These are phyloP conservation scores for Gossypium ekmanianum DNA, from an alignment of 345 rosid species.

Conservation along the genomic window DNA sequence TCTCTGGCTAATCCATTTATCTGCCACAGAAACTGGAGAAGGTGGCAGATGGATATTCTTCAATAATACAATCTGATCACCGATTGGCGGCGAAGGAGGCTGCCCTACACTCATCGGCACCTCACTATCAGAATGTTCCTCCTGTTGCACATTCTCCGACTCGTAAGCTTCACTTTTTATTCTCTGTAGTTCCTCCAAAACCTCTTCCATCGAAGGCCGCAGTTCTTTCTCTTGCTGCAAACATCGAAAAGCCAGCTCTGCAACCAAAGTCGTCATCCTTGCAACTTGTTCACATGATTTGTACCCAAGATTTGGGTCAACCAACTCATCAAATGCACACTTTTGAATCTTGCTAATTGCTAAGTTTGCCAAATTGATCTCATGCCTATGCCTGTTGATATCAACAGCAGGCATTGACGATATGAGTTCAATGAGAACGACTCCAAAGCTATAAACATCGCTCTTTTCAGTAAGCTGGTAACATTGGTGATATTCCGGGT, in stretches of 20 bases:
- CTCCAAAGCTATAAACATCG: slow-evolving; percentile 74
- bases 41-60: slow-evolving; percentile 25
- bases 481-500: slow-evolving; percentile 59
- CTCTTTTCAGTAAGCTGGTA: slow-evolving; percentile 66
- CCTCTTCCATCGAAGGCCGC: slow-evolving; percentile 56
- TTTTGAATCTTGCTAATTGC: slow-evolving; percentile 52
- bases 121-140: slow-evolving; percentile 1
- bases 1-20: slow-evolving; percentile 43
- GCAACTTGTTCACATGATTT: slow-evolving; percentile 32
- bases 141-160: slow-evolving; percentile 10
- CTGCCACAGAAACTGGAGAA: slow-evolving; percentile 60
- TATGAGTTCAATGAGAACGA: slow-evolving; percentile 59
- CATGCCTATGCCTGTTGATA: slow-evolving; percentile 42
- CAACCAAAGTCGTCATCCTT: slow-evolving; percentile 45
- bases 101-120: slow-evolving; percentile 12
- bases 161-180: slow-evolving; percentile 30
- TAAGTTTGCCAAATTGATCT: slow-evolving; percentile 55
- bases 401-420: slow-evolving; percentile 73
- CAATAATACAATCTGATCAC: slow-evolving; percentile 33
- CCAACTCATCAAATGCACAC: slow-evolving; percentile 36
- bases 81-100: slow-evolving; percentile 39
- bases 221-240: slow-evolving; percentile 52
- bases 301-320: slow-evolving; percentile 50
- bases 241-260: slow-evolving; percentile 58
- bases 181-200: slow-evolving; percentile 39